Conservation (phyloP, 1,284 basidiomycete species). For the Neonothopanus nambi region DNA sequence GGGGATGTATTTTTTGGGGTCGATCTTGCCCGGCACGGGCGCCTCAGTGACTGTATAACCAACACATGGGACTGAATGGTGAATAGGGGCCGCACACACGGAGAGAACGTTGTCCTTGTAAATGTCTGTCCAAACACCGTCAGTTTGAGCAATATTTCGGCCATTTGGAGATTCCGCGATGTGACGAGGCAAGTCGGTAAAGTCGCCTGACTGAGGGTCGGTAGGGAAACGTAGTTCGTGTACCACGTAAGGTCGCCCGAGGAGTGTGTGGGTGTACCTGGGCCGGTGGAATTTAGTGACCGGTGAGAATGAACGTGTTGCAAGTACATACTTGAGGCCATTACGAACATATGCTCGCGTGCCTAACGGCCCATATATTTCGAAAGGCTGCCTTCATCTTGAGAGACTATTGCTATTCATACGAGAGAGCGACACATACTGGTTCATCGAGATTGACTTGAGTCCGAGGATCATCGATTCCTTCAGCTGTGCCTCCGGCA, state of each 20-base stretch:
- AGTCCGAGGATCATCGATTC: slow-evolving; percentile 57
- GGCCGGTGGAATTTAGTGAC: no score
- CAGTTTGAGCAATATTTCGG: slow-evolving; percentile 60
- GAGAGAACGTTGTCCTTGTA: slow-evolving; percentile 59
- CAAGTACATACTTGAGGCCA: slow-evolving; percentile 43
- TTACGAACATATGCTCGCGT: slow-evolving; percentile 82
- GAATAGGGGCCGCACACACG: slow-evolving; percentile 84
- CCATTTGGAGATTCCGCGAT: slow-evolving; percentile 65
- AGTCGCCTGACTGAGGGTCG: slow-evolving; percentile 52
- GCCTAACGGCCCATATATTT: slow-evolving; percentile 89
- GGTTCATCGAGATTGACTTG: slow-evolving; percentile 33
- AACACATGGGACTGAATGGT: slow-evolving; percentile 81
- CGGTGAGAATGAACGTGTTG: no score
- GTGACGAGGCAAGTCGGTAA: slow-evolving; percentile 46
- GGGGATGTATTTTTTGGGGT: slow-evolving; percentile 63
- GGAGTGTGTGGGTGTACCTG: slow-evolving; percentile 67
- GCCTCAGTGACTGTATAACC: slow-evolving; percentile 83
- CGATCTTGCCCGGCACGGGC: slow-evolving; percentile 75
- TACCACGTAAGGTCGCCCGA: slow-evolving; percentile 80
- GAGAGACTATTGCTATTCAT: slow-evolving; percentile 3
- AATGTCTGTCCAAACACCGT: slow-evolving; percentile 76
- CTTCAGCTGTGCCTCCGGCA: slow-evolving; percentile 62
- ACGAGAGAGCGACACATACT: slow-evolving; percentile 29
- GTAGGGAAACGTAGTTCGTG: slow-evolving; percentile 78
- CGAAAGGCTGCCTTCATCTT: slow-evolving; percentile 49